phyloP scores from a whole-genome alignment of 163 green algal species.

The Volvox carteri region DNA sequence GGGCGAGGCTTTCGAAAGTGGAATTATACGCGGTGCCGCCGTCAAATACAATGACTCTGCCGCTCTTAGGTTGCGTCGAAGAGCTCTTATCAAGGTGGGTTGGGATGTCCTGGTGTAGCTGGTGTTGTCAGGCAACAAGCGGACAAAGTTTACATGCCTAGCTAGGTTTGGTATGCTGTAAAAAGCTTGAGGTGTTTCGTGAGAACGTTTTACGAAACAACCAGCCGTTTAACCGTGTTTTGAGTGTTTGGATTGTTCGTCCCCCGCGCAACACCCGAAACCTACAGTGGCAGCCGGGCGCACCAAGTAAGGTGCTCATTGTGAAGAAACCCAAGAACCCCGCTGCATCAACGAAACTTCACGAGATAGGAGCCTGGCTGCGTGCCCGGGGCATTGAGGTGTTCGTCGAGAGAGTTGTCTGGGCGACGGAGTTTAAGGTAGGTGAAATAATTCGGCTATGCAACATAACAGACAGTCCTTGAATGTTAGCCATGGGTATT shows the following conservation, averaged over 20 bases:
- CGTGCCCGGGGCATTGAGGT: slow-evolving; percentile 71
- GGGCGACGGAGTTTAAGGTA: slow-evolving; percentile 70
- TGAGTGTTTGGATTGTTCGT: too few species aligned
- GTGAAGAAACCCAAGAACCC: slow-evolving; percentile 86
- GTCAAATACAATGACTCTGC: slow-evolving; percentile 51
- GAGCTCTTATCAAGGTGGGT: slow-evolving; percentile 27
- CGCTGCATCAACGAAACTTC: slow-evolving; percentile 71
- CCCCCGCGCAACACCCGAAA: neutral
- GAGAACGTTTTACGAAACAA: too few species aligned
- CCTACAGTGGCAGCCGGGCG: slow-evolving; percentile 71
- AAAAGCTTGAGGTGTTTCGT: too few species aligned
- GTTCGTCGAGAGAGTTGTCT: slow-evolving; percentile 84
- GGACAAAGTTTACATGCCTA: too few species aligned
- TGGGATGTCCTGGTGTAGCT: too few species aligned
- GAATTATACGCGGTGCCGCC: slow-evolving; percentile 48
- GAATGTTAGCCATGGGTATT: too few species aligned
- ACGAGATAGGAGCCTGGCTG: slow-evolving; percentile 82
- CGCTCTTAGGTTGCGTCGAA: slow-evolving; percentile 38
- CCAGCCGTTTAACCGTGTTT: too few species aligned
- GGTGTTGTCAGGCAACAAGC: too few species aligned
- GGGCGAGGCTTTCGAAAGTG: slow-evolving; percentile 5
- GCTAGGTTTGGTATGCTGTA: too few species aligned
- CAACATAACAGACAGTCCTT: too few species aligned
- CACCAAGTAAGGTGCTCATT: slow-evolving; percentile 77
- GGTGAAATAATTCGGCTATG: too few species aligned